Evolutionary conservation across 768 basidiomycete species (phyloP).

Genomic region (Pisolithus orientalis): DNA sequence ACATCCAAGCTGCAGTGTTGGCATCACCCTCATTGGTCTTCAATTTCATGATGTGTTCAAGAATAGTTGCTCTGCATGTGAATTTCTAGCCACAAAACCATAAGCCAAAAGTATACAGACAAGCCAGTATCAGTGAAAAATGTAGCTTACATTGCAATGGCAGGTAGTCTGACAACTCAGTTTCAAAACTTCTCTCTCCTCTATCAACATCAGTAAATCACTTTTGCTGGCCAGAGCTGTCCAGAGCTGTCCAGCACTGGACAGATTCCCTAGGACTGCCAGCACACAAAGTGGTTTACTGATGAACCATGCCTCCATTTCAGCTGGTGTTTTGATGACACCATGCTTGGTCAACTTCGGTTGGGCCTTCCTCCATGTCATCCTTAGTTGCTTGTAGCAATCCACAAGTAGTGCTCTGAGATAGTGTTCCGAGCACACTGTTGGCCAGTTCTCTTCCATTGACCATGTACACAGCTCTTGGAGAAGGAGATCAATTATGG

Average conservation of each 20-base stretch:
- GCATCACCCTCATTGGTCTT: neutral
- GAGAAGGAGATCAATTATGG: neutral
- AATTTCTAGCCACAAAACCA: slow-evolving; percentile 3
- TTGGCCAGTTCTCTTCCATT: neutral
- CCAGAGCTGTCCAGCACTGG: too few relatives aligned
- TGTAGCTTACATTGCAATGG: slow-evolving; percentile 1
- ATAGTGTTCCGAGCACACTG: slow-evolving; percentile 1
- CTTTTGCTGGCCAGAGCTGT: too few relatives aligned
- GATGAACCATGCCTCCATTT: neutral
- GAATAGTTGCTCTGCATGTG: neutral
- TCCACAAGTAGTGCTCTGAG: neutral
- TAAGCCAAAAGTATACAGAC: neutral
- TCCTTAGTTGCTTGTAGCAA: slow-evolving; percentile 1
- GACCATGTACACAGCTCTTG: neutral
- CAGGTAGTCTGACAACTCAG: neutral
- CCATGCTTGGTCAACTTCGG: neutral
- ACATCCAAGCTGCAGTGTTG: slow-evolving; percentile 1
- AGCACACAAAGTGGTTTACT: too few relatives aligned
- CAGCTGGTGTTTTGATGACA: neutral
- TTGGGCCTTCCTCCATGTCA: neutral
- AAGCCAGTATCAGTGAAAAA: too few relatives aligned
- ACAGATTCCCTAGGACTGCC: too few relatives aligned
- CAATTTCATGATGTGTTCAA: neutral
- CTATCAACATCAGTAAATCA: too few relatives aligned
- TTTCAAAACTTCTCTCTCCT: neutral